Conservation (phyloP, 2,329 filamentous ascomycete genomes). For the Xylariaceae sp. region DNA sequence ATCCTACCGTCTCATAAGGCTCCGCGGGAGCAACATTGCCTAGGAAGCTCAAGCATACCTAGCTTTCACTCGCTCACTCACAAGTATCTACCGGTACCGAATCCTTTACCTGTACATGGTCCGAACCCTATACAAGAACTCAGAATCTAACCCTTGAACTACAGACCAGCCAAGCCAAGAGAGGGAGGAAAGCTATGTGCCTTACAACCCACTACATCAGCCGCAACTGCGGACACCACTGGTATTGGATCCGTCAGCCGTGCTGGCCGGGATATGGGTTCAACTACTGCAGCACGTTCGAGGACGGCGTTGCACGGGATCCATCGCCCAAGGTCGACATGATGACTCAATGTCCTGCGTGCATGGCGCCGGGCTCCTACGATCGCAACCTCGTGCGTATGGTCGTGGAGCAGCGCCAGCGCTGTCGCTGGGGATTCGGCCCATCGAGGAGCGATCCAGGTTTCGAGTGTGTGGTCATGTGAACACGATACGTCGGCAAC, state of each 20-base stretch:
- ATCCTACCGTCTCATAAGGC: too few species aligned
- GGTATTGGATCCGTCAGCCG: constrained; percentile 45
- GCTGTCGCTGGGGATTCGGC: constrained; percentile 47
- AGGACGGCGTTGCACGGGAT: constrained; percentile 37
- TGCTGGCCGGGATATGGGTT: constrained; percentile 51
- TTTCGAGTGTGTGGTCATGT: constrained; percentile 41
- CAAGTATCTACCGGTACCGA: neutral
- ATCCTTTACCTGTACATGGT: neutral
- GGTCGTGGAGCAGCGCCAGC: constrained; percentile 42
- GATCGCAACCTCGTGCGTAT: constrained; percentile 47
- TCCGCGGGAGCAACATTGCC: neutral
- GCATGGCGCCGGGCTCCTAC: constrained; percentile 43
- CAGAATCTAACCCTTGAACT: neutral
- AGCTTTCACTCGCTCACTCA: neutral
- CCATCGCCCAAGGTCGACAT: constrained; percentile 34
- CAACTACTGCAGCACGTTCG: constrained; percentile 43
- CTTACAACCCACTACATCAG: constrained; percentile 45
- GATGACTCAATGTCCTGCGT: constrained; percentile 32
- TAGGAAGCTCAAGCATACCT: neutral
- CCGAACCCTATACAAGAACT: neutral
- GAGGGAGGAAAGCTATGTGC: constrained; percentile 41
- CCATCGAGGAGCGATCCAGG: constrained; percentile 38
- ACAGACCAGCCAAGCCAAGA: neutral
- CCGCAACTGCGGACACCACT: constrained; percentile 49
- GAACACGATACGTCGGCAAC: constrained; percentile 13